Evolutionary conservation across 352 stramenopile genomes (phyloP).

Genomic region (Globisporangium barbulae): DNA sequence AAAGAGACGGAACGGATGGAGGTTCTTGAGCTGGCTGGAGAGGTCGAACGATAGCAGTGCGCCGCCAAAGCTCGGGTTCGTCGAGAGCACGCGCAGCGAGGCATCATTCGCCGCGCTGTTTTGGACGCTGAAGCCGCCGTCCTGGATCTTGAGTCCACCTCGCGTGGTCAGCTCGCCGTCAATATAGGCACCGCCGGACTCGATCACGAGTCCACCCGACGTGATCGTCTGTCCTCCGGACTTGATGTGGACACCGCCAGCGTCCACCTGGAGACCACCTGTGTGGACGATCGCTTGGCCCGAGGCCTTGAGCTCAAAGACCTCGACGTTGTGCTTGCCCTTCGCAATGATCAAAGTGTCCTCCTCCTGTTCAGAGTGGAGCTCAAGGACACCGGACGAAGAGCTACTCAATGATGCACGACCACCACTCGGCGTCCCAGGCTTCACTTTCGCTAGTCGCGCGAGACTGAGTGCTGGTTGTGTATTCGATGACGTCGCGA

Average conservation of each 20-base stretch:
- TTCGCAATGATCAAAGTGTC: constrained; percentile 30
- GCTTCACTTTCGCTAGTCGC: neutral
- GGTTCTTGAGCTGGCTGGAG: constrained; percentile 22
- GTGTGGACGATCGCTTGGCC: constrained; percentile 51
- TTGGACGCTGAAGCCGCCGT: constrained; percentile 54
- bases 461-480: constrained; percentile 10
- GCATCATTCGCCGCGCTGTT: constrained; percentile 42
- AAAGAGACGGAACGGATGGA: constrained; percentile 45
- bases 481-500: constrained; percentile 10
- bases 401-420: neutral
- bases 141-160: constrained; percentile 56
- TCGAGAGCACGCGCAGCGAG: constrained; percentile 38
- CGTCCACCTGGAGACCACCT: constrained; percentile 46
- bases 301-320: constrained; percentile 58
- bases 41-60: constrained; percentile 47
- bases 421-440: constrained; percentile 10
- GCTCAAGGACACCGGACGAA: constrained; percentile 11
- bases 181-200: constrained; percentile 54
- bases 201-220: constrained; percentile 51
- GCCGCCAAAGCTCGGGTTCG: constrained; percentile 49
- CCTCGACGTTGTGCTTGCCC: constrained; percentile 20
- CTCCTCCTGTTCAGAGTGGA: constrained; percentile 16
- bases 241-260: constrained; percentile 48
- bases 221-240: constrained; percentile 60
- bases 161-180: constrained; percentile 46